Base-by-base conservation (phyloP, 2,329 filamentous ascomycete genomes). In the Furcasterigmium furcatum region DNA sequence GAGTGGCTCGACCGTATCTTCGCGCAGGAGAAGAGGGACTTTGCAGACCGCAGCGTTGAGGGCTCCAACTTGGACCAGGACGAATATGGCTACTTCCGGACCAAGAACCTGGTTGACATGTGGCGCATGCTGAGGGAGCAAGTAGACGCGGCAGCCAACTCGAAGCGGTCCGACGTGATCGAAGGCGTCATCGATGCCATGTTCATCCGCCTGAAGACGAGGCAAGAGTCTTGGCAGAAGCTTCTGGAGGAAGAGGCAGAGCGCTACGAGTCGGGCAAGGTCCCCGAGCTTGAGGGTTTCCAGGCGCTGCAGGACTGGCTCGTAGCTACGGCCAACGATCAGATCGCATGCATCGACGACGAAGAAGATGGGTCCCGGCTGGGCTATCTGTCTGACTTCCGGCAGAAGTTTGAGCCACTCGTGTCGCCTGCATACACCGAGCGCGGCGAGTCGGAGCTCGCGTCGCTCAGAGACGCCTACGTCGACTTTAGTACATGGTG, bases 61-160 rank as follows among this genome's bases (percentile, higher is more conserved):
- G 79, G 77, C 41, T 77, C 77, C 53, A 88, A 91, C 60, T 76
- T 96, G 51, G 91, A 96, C 62, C 83, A 82, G 56, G 91, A 95
- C 65, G 84, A 91, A 60, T 91, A 95, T 63, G 90, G 90, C 49
- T 91, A 89, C 64, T 91, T 96, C 70, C 85, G 92, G 41, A 96
- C 91, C 43, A 91, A 88, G 68, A 96, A 91, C 50, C 74, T 96
- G 44, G 87, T 91, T 46, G 91, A 96, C 59, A 87, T 97, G 75
- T 99, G 95, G 91, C 87, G 91, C 49, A 97, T 99, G 91, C 76
- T 99, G 52, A 84, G 88, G 54, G 92, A 99, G 66, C 94, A 99
- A 66, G 80, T 96, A 27, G 82, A 87, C 52, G 89, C 91, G 0
- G 91, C 91, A 5, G 85, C 84, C 34, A 87, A 88, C 58, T 96